Evolutionary conservation across 2,329 filamentous ascomycete genomes (phyloP).

Genomic region (Aspergillus uvarum): DNA sequence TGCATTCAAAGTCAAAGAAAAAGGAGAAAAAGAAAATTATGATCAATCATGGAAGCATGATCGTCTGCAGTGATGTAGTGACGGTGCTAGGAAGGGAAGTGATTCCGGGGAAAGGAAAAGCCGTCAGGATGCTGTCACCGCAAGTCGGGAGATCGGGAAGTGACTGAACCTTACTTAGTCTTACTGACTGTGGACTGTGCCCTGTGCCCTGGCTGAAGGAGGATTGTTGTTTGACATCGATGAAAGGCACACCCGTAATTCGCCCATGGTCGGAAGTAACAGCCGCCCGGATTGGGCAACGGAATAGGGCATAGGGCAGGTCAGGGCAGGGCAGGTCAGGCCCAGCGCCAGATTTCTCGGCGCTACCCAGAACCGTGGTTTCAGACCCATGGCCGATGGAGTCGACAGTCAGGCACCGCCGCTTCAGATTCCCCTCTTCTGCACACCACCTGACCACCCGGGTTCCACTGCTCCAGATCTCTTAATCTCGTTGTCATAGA

Average conservation of each 20-base stretch:
- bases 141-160: background rate
- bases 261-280: background rate
- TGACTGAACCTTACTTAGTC: background rate
- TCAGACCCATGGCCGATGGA: constrained; percentile 11
- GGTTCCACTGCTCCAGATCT: constrained; percentile 17
- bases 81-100: too few relatives aligned
- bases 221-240: background rate
- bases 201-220: background rate
- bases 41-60: too few relatives aligned
- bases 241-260: background rate
- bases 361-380: background rate
- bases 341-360: background rate
- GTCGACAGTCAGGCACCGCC: constrained; percentile 22
- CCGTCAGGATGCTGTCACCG: background rate
- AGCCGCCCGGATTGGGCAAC: background rate
- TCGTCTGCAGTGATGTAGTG: too few relatives aligned
- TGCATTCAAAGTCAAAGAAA: background rate
- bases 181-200: too few relatives aligned
- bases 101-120: background rate
- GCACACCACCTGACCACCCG: constrained; percentile 4
- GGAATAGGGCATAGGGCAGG: constrained; percentile 30
- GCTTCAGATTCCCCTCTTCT: constrained; percentile 2
- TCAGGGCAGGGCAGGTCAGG: constrained; percentile 15
- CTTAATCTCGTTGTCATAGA: background rate
- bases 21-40: background rate